Evolutionary conservation across 2,329 filamentous ascomycete species (phyloP), one percentile per base, ranked within the genome.

Genomic region (Neofusicoccum umdonicola): DNA sequence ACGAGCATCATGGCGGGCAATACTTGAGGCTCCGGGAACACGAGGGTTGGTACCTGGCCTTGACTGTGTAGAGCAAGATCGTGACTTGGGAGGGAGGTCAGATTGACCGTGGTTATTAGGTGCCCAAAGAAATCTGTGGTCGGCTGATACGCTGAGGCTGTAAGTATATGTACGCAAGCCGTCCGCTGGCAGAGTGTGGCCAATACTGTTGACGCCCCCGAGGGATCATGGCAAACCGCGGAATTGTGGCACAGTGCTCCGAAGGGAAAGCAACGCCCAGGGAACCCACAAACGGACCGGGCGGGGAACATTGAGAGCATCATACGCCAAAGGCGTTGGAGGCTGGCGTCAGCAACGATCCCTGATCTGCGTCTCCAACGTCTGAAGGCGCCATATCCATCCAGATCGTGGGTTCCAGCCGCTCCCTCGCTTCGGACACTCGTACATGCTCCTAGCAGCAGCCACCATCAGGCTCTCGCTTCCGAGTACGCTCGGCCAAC

Each of bases 281-380:
- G 35, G n/a, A 52, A 34, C 8, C 4, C 15, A 27, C 27, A 45
- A 35, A 31, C 17, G 34, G 27, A 37, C n/a, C n/a, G 42, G 56
- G 42, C 42, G 42, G 54, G 56, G 56, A 48, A 37, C 19, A 35
- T 42, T 60, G 56, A 58, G 54, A 17, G 54, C 54, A 58, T 58
- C 54, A 47, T 47, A 47, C 42, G 34, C 41, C 39, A 45, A n/a
- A 15, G 41, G 39, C n/a, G 19, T 34, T 31, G 42, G 42, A 45
- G 2, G 2, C 22, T 39, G 22, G 9, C 39, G 13, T 45, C 54
- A 58, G 27, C 27, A 31, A 60, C 47, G 42, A 37, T 19, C 47
- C 15, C 56, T 47, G 41, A 60, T 42, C 42, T 42, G 42, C n/a
- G 31, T 42, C 39, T 22, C 41, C 41, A 47, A 60, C 41, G 39